Evolutionary conservation across 352 stramenopile species (phyloP).

Genomic region (Phytopythium montanum): DNA sequence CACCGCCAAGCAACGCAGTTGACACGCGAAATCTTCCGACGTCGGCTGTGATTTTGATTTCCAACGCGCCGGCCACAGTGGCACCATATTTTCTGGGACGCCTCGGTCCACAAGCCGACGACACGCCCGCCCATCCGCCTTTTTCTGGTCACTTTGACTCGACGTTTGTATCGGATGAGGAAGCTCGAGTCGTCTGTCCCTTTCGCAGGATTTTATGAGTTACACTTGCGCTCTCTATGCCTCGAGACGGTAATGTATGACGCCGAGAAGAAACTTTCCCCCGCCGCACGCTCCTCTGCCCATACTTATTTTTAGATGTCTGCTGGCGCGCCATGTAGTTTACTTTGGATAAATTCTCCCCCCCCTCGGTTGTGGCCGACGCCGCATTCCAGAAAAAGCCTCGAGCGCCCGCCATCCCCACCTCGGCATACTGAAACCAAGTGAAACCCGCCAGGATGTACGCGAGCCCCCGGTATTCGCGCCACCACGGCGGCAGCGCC

Average conservation of each 20-base stretch:
- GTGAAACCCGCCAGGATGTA: slow-evolving; percentile 27
- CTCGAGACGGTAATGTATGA: too few species aligned
- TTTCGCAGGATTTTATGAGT: slow-evolving; percentile 3
- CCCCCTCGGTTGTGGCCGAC: not conserved
- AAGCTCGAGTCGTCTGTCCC: not conserved
- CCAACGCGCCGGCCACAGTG: too few species aligned
- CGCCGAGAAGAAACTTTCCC: not conserved
- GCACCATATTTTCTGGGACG: too few species aligned
- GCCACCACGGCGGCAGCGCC: slow-evolving; percentile 25
- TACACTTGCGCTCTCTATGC: not conserved
- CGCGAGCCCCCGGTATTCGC: slow-evolving; percentile 33
- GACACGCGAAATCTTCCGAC: too few species aligned
- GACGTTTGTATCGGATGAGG: too few species aligned
- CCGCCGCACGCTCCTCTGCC: not conserved
- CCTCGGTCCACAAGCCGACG: slow-evolving; percentile 1
- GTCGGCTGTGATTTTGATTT: too few species aligned
- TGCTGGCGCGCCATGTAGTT: too few species aligned
- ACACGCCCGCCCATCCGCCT: not conserved
- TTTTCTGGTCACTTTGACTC: not conserved
- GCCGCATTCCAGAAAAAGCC: slow-evolving; percentile 42
- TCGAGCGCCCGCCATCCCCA: slow-evolving; percentile 7
- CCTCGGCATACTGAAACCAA: not conserved
- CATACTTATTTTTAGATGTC: not conserved
- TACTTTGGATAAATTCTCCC: slow-evolving; percentile 4
- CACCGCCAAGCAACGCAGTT: too few species aligned